Evolutionary conservation across 2,329 filamentous ascomycete species (phyloP).

Genomic region (Ceratocystis destructans): DNA sequence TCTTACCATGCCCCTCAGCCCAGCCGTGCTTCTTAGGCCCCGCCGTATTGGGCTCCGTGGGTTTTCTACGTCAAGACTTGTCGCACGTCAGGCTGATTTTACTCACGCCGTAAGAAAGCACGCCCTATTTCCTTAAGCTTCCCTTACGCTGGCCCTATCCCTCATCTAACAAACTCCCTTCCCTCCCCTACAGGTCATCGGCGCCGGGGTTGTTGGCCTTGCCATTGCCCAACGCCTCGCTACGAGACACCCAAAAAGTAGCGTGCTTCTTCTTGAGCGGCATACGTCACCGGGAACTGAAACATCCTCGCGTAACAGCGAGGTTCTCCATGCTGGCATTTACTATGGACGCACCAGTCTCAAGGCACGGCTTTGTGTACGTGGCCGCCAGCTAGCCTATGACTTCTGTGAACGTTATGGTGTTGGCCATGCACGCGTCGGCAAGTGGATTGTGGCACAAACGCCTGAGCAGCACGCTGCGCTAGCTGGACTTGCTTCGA

Average conservation of each 20-base stretch:
- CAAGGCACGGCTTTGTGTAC: constrained; percentile 72
- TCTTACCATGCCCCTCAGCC: not conserved
- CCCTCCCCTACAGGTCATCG: constrained; percentile 34
- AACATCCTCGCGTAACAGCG: constrained; percentile 79
- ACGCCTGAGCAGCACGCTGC: constrained; percentile 53
- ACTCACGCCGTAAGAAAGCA: constrained; percentile 32
- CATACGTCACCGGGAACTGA: constrained; percentile 60
- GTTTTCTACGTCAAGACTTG: constrained; percentile 28
- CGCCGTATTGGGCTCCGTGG: not conserved
- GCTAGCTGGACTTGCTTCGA: constrained; percentile 37
- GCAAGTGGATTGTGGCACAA: constrained; percentile 95
- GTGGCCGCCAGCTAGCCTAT: constrained; percentile 66
- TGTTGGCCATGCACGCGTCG: constrained; percentile 60
- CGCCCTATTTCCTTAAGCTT: not conserved
- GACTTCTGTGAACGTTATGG: constrained; percentile 52
- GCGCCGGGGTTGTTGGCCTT: constrained; percentile 59
- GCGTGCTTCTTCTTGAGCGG: constrained; percentile 68
- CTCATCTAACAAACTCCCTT: not conserved
- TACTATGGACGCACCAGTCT: constrained; percentile 69
- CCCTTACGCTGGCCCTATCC: not conserved
- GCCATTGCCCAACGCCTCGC: constrained; percentile 64
- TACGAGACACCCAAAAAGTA: constrained; percentile 39
- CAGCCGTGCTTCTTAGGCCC: not conserved
- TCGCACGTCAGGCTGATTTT: constrained; percentile 29
- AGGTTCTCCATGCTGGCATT: constrained; percentile 91